phyloP scores from a whole-genome alignment of 257 asterid genomes.

The Nicotiana otophora region DNA sequence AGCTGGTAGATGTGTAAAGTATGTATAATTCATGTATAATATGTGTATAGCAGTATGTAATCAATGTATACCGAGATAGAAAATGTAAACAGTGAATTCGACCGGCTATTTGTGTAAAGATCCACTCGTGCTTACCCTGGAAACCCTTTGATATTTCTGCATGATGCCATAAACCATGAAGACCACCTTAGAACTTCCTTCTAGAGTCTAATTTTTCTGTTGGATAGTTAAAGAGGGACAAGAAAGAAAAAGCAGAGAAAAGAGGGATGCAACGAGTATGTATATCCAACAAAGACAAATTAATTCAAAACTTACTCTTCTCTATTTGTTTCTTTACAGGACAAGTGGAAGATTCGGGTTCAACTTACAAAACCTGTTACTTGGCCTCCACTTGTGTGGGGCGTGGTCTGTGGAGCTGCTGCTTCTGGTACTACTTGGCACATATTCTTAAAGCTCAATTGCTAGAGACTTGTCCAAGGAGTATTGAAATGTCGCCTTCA shows the following conservation, averaged over 20 bases:
- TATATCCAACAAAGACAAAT: not conserved
- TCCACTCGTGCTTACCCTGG: too few species aligned
- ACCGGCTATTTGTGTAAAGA: too few species aligned
- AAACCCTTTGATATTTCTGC: not conserved
- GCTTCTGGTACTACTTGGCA: constrained; percentile 64
- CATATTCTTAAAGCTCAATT: constrained; percentile 1
- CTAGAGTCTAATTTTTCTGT: not conserved
- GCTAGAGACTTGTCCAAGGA: not conserved
- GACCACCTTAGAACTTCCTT: not conserved
- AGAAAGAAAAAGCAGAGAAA: not conserved
- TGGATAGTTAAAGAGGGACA: not conserved
- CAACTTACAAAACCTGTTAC: constrained; percentile 96
- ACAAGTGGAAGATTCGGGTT: constrained; percentile 87
- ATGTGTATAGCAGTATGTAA: too few species aligned
- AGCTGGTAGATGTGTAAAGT: too few species aligned
- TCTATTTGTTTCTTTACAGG: constrained; percentile 28
- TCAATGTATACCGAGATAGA: too few species aligned
- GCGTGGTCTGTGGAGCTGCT: constrained; percentile 98
- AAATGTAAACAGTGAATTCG: too few species aligned
- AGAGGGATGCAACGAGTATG: not conserved
- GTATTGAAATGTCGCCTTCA: not conserved
- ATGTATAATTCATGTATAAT: too few species aligned
- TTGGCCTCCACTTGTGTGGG: constrained; percentile 99
- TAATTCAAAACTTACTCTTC: not conserved
- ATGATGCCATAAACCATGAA: not conserved